Evolutionary conservation across 2,329 filamentous ascomycete genomes (phyloP).

Genomic region (Rugonectria rugulosa): DNA sequence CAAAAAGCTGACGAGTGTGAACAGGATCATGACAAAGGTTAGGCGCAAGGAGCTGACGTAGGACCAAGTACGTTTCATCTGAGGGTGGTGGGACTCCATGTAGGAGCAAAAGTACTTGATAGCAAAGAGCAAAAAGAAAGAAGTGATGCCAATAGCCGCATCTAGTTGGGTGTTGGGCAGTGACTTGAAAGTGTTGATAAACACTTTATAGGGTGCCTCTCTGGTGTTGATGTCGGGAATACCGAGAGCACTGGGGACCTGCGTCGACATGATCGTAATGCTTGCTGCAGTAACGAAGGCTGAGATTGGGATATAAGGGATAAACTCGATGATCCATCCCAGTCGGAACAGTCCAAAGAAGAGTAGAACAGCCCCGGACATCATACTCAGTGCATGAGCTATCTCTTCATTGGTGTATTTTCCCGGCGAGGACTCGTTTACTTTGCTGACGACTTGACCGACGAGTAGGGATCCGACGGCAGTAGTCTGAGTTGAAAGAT

Average conservation of each 20-base stretch:
- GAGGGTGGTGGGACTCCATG: conserved; percentile 68
- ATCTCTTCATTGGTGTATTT: conserved; percentile 49
- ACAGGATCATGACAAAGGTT: conserved; percentile 78
- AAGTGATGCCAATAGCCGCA: conserved; percentile 75
- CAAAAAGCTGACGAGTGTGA: conserved; percentile 76
- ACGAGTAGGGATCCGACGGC: conserved; percentile 60
- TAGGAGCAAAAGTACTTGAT: conserved; percentile 67
- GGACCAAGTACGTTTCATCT: conserved; percentile 70
- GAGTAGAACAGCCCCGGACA: conserved; percentile 54
- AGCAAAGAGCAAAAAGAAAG: conserved; percentile 70
- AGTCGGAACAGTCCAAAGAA: conserved; percentile 55
- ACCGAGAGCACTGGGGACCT: conserved; percentile 54
- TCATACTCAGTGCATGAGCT: conserved; percentile 53
- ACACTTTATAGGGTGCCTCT: conserved; percentile 53
- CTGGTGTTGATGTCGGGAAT: conserved; percentile 54
- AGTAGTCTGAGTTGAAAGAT: conserved; percentile 56
- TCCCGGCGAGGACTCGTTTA: conserved; percentile 45
- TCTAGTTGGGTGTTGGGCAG: conserved; percentile 62
- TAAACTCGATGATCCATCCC: conserved; percentile 61
- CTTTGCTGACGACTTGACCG: conserved; percentile 53
- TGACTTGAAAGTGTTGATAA: conserved; percentile 52
- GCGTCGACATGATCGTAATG: conserved; percentile 58
- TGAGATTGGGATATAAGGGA: conserved; percentile 58
- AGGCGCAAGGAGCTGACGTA: conserved; percentile 78
- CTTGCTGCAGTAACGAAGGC: conserved; percentile 60